phyloP scores from a whole-genome alignment of 495 filamentous ascomycete species.

The Beverwykella pulmonaria region DNA sequence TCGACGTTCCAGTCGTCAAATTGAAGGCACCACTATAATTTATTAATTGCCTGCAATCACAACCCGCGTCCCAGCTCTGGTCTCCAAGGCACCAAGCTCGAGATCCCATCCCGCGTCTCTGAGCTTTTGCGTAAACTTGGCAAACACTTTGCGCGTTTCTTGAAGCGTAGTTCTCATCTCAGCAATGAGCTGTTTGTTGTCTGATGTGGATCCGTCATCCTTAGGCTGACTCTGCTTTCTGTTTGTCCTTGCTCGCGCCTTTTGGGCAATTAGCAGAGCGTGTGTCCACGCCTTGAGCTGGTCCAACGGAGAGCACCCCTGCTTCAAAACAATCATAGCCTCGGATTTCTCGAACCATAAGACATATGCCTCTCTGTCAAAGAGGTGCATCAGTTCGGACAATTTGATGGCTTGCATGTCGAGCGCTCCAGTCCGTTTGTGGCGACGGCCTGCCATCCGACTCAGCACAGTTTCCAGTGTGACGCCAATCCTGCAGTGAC shows the following conservation, averaged over 20 bases:
- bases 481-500: slow-evolving; percentile 57
- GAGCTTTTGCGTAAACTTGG: slow-evolving; percentile 49
- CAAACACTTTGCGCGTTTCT: slow-evolving; percentile 47
- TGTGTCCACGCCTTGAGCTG: slow-evolving; percentile 76
- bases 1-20: background rate
- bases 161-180: slow-evolving; percentile 44
- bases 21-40: background rate
- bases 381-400: slow-evolving; percentile 54
- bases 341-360: slow-evolving; percentile 55
- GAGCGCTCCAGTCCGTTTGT: slow-evolving; percentile 49
- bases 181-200: slow-evolving; percentile 7
- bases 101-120: slow-evolving; percentile 62
- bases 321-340: slow-evolving; percentile 68
- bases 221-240: background rate
- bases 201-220: slow-evolving; percentile 3
- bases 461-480: slow-evolving; percentile 45
- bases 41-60: slow-evolving; percentile 18
- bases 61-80: slow-evolving; percentile 41
- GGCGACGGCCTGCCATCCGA: slow-evolving; percentile 36
- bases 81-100: slow-evolving; percentile 61
- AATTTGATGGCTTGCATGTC: slow-evolving; percentile 43
- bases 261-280: slow-evolving; percentile 61
- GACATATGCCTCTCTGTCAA: slow-evolving; percentile 56
- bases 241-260: background rate
- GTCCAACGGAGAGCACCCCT: slow-evolving; percentile 50